phyloP scores from a whole-genome alignment of 1,284 basidiomycete species.

The Microbotryomycetes sp. region DNA sequence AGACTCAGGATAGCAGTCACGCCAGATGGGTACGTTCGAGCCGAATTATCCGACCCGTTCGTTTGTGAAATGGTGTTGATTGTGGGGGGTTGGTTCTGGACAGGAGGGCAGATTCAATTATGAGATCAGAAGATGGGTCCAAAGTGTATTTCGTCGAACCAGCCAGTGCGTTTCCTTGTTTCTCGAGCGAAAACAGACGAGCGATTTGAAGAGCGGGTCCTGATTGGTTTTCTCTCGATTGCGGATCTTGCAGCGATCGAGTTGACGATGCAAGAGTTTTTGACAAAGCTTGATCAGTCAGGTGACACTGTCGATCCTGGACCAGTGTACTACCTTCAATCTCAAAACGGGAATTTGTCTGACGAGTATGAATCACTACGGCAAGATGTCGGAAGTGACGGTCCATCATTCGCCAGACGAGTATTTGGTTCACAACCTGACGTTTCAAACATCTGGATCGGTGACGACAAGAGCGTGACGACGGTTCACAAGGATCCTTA shows the following conservation, averaged over 20 bases:
- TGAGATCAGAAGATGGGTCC: conserved; percentile 38
- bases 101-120: conserved; percentile 70
- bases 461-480: conserved; percentile 63
- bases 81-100: no score
- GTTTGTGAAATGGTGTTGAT: not conserved
- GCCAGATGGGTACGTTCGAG: conserved; percentile 61
- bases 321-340: conserved; percentile 65
- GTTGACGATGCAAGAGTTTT: conserved; percentile 20
- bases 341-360: conserved; percentile 79
- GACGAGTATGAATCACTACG: conserved; percentile 21
- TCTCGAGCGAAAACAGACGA: not conserved
- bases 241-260: conserved; percentile 7
- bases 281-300: not conserved
- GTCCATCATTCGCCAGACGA: conserved; percentile 18
- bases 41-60: conserved; percentile 1
- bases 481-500: conserved; percentile 84
- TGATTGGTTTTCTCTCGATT: no score
- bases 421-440: conserved; percentile 51
- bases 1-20: conserved; percentile 68
- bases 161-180: conserved; percentile 13
- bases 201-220: no score
- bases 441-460: conserved; percentile 87
- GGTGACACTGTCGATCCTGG: not conserved
- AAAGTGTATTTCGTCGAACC: conserved; percentile 75
- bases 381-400: conserved; percentile 13